A percentile compares a stretch with the other conserved stretches of the same genome.
These are phyloP conservation scores for Phytophthora niederhauseri DNA, from an alignment of 352 stramenopile genomes.

Conservation along the genomic window DNA sequence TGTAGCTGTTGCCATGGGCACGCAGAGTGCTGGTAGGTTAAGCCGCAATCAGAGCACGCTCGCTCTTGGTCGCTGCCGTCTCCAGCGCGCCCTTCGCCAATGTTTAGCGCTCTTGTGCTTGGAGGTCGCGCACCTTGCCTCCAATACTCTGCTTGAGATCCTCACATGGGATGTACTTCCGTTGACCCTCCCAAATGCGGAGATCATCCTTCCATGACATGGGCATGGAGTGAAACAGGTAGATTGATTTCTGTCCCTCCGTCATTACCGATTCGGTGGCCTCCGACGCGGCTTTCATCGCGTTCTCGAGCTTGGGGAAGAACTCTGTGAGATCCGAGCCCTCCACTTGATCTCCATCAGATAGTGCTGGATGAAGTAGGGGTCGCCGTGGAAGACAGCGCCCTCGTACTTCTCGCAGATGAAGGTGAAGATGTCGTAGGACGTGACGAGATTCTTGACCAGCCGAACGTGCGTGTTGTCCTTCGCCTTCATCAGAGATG, in stretches of 20 bases:
- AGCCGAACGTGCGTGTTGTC: slow-evolving; percentile 17
- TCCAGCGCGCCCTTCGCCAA: neutral
- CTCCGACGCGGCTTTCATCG: neutral
- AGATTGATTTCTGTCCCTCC: slow-evolving; percentile 2
- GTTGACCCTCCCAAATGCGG: slow-evolving; percentile 1
- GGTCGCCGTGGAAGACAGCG: neutral
- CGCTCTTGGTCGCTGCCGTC: neutral
- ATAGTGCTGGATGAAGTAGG: neutral
- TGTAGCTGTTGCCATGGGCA: neutral
- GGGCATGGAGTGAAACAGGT: neutral
- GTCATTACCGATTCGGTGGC: slow-evolving; percentile 5
- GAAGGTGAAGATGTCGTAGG: neutral
- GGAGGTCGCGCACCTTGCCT: neutral
- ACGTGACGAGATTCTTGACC: slow-evolving; percentile 18
- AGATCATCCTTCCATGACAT: slow-evolving; percentile 6
- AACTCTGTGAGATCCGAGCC: neutral
- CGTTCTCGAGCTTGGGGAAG: neutral
- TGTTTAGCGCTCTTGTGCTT: neutral
- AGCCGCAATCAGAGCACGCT: neutral
- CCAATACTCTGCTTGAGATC: slow-evolving; percentile 3
- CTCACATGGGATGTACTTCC: slow-evolving; percentile 6
- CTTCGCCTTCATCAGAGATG: slow-evolving; percentile 29
- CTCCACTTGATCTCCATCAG: slow-evolving; percentile 3
- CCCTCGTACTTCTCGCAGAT: slow-evolving; percentile 2
- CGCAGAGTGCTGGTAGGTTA: neutral